Percentiles rank a stretch among this genome's conserved stretches.
Conservation (phyloP, 768 basidiomycete species). For the Paxillus rubicundulus region DNA sequence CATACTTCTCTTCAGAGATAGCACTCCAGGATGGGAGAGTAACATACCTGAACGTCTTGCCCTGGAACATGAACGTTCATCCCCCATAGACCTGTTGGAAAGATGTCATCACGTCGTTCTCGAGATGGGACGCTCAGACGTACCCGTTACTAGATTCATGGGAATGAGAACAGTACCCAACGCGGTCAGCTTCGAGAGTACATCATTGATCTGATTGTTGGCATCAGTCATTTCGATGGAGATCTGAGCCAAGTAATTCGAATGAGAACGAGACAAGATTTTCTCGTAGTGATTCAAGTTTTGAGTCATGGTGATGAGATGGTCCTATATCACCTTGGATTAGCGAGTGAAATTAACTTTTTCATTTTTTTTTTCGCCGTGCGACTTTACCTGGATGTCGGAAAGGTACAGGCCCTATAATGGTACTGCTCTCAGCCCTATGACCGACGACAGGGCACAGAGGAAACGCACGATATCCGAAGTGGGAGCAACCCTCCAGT, state of each 20-base stretch:
- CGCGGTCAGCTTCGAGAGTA: slow-evolving; percentile 93
- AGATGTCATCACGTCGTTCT: background rate
- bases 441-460: background rate
- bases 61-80: slow-evolving; percentile 99
- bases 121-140: slow-evolving; percentile 11
- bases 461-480: slow-evolving; percentile 78
- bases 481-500: slow-evolving; percentile 97
- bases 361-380: background rate
- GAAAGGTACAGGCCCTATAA: slow-evolving; percentile 87
- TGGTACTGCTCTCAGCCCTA: slow-evolving; percentile 1
- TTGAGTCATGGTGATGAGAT: slow-evolving; percentile 99
- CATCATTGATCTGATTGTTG: slow-evolving; percentile 99
- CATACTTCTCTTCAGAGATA: too few relatives aligned
- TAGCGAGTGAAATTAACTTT: slow-evolving; percentile 1
- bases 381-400: slow-evolving; percentile 71
- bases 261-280: slow-evolving; percentile 97
- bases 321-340: slow-evolving; percentile 54
- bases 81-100: slow-evolving; percentile 76
- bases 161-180: slow-evolving; percentile 96
- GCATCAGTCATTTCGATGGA: slow-evolving; percentile 99
- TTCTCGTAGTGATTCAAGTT: slow-evolving; percentile 99
- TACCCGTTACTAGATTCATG: slow-evolving; percentile 94
- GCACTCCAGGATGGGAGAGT: background rate
- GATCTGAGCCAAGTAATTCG: slow-evolving; percentile 98
- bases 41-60: slow-evolving; percentile 50